Percentiles rank a stretch among this genome's conserved stretches.
Evolutionary conservation across 768 basidiomycete genomes (phyloP).

Genomic region (Tylopilus subfusipes): DNA sequence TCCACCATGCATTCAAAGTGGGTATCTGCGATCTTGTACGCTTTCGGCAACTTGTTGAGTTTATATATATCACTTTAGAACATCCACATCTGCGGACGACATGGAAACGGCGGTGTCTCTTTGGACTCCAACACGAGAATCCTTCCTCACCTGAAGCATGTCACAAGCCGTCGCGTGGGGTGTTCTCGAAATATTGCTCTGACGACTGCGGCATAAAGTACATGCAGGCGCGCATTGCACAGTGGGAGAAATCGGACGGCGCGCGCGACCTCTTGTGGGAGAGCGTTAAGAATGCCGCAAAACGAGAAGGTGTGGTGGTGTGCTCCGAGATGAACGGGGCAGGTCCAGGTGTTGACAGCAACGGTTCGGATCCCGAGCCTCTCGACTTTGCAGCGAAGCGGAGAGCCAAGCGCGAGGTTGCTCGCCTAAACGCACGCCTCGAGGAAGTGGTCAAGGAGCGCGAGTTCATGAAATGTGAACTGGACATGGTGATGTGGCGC

Average conservation of each 20-base stretch:
- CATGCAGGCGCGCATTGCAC: constrained; percentile 61
- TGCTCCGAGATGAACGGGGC: constrained; percentile 34
- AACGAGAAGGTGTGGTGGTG: constrained; percentile 67
- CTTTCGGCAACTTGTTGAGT: background rate
- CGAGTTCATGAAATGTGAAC: constrained; percentile 61
- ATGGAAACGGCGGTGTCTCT: constrained; percentile 76
- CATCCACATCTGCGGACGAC: constrained; percentile 65
- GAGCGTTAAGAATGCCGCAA: constrained; percentile 63
- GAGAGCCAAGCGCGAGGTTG: constrained; percentile 55
- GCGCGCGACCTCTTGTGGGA: constrained; percentile 69
- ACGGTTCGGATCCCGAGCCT: constrained; percentile 2
- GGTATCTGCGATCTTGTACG: constrained; percentile 30
- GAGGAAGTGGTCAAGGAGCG: constrained; percentile 56
- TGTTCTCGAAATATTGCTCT: constrained; percentile 89
- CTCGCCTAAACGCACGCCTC: constrained; percentile 50
- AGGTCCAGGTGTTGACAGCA: constrained; percentile 19
- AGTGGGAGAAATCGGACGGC: constrained; percentile 60
- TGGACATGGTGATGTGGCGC: constrained; percentile 69
- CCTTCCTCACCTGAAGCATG: constrained; percentile 66
- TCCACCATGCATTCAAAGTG: constrained; percentile 73
- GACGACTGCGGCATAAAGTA: constrained; percentile 80
- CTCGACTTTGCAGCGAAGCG: constrained; percentile 38
- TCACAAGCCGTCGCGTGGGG: constrained; percentile 74
- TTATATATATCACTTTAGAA: constrained; percentile 36
- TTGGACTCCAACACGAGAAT: constrained; percentile 60